Conservation (phyloP, 2,329 filamentous ascomycete species). For the Pseudopithomyces maydicus region DNA sequence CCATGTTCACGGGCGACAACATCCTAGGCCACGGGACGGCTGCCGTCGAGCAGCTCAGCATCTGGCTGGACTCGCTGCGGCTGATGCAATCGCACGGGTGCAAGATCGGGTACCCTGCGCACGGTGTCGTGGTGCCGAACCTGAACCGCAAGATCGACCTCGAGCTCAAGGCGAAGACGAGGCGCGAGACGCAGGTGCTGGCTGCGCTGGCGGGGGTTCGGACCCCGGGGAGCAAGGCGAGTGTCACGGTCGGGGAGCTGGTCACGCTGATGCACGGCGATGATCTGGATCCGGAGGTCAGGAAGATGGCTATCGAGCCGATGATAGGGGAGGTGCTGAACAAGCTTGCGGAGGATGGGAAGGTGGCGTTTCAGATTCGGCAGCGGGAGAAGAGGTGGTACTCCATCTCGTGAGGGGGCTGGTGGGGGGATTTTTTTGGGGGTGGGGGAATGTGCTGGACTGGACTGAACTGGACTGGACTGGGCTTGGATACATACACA, state of each 20-base stretch:
- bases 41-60: conserved; percentile 47
- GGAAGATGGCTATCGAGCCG: conserved; percentile 78
- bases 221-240: conserved; percentile 28
- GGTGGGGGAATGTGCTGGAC: no score
- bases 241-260: conserved; percentile 50
- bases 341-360: conserved; percentile 58
- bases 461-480: no score
- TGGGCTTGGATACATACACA: no score
- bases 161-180: conserved; percentile 45
- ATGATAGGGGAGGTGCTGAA: conserved; percentile 65
- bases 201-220: conserved; percentile 28
- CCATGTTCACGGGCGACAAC: conserved; percentile 48
- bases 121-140: conserved; percentile 49
- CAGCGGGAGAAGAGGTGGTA: conserved; percentile 29
- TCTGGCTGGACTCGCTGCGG: conserved; percentile 44
- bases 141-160: conserved; percentile 45
- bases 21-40: conserved; percentile 47
- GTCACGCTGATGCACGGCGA: conserved; percentile 52
- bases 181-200: conserved; percentile 50
- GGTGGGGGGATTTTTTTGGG: no score
- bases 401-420: no score
- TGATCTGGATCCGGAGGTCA: conserved; percentile 40
- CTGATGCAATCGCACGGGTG: conserved; percentile 45
- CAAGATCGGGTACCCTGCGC: conserved; percentile 51
- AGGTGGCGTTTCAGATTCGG: conserved; percentile 32